These are phyloP conservation scores for Xerocomellus chrysenteron DNA, from an alignment of 768 basidiomycete species.

Conservation along the genomic window DNA sequence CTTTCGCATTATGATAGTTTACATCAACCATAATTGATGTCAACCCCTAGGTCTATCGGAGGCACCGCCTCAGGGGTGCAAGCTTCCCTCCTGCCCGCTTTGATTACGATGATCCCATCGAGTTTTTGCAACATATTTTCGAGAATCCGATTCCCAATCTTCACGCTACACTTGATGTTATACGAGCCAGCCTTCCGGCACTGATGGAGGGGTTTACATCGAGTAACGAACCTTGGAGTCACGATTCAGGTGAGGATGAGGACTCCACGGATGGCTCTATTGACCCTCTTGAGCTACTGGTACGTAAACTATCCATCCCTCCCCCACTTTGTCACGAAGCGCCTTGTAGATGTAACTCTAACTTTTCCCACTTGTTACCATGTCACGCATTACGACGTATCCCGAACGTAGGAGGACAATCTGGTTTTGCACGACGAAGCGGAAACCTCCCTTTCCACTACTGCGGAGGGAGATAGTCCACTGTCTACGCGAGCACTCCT, in stretches of 20 bases:
- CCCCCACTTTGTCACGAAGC: slow-evolving; percentile 25
- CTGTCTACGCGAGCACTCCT: slow-evolving; percentile 1
- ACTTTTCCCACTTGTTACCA: slow-evolving; percentile 22
- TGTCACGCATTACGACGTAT: slow-evolving; percentile 6
- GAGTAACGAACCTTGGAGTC: slow-evolving; percentile 12
- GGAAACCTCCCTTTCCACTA: neutral
- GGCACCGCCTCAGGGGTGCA: slow-evolving; percentile 20
- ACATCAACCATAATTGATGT: slow-evolving; percentile 9
- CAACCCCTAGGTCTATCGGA: slow-evolving; percentile 25
- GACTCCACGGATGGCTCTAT: neutral
- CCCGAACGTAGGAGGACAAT: slow-evolving; percentile 17
- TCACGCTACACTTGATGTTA: slow-evolving; percentile 40
- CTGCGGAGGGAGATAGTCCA: neutral
- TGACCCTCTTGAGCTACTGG: slow-evolving; percentile 22
- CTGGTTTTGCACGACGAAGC: slow-evolving; percentile 4
- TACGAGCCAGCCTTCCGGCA: slow-evolving; percentile 33
- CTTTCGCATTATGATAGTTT: slow-evolving; percentile 32
- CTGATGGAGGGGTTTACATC: slow-evolving; percentile 25
- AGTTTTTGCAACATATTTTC: slow-evolving; percentile 53
- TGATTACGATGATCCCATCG: slow-evolving; percentile 31
- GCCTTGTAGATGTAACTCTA: slow-evolving; percentile 32
- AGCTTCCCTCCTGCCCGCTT: slow-evolving; percentile 27
- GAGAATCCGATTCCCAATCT: slow-evolving; percentile 43
- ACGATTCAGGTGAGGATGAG: slow-evolving; percentile 38
- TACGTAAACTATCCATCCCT: slow-evolving; percentile 20